Conservation (phyloP, 805 yeast species). For the Scheffersomyces lignosus region DNA sequence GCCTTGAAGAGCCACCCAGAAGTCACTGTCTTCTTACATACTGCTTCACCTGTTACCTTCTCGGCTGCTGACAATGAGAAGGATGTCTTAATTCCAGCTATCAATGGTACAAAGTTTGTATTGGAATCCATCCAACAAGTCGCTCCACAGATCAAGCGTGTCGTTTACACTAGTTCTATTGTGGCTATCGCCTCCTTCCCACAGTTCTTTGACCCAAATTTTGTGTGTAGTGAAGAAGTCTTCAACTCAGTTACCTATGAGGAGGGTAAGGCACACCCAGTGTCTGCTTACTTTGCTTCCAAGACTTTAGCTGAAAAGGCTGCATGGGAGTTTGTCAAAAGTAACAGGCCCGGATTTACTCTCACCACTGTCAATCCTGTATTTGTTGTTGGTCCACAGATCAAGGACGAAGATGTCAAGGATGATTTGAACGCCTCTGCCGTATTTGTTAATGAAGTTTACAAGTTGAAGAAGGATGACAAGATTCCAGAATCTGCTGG, state of each 20-base stretch:
- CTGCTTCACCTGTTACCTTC: constrained; percentile 34
- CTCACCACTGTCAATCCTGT: constrained; percentile 35
- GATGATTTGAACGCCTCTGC: constrained; percentile 24
- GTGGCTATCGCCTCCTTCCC: constrained; percentile 12
- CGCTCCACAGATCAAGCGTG: constrained; percentile 16
- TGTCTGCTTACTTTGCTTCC: constrained; percentile 55
- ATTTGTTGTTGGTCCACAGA: constrained; percentile 43
- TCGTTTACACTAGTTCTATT: constrained; percentile 25
- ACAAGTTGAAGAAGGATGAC: constrained; percentile 13
- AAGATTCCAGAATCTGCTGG: constrained; percentile 11
- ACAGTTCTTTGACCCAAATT: constrained; percentile 28
- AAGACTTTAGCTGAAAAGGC: constrained; percentile 60
- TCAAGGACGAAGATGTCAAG: constrained; percentile 27
- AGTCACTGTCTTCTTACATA: constrained; percentile 25
- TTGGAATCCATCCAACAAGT: constrained; percentile 15
- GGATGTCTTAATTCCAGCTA: constrained; percentile 27
- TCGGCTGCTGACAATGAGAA: constrained; percentile 15
- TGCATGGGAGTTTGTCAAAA: constrained; percentile 56
- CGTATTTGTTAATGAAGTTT: constrained; percentile 15
- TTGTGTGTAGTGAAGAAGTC: constrained; percentile 42
- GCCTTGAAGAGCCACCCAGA: constrained; percentile 27
- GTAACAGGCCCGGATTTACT: constrained; percentile 23
- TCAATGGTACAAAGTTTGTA: constrained; percentile 29
- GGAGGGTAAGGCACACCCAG: constrained; percentile 39
- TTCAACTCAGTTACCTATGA: constrained; percentile 60